Evolutionary conservation across 2,329 filamentous ascomycete species (phyloP).

Genomic region (Elsinoe arachidis): DNA sequence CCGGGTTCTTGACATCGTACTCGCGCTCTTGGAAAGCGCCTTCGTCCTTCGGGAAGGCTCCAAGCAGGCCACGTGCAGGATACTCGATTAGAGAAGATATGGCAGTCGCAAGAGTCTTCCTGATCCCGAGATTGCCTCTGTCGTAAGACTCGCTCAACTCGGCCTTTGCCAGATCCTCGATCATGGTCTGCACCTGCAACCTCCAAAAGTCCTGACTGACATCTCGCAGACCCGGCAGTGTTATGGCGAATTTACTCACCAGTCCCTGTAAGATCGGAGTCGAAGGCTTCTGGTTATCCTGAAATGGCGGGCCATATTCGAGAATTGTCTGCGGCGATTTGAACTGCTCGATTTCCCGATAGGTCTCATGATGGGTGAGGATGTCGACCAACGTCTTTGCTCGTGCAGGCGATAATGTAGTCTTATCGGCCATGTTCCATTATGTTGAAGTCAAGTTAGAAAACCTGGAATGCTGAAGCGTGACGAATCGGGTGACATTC

Average conservation of each 20-base stretch:
- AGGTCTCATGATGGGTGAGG: slow-evolving; percentile 46
- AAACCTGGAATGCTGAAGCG: background rate
- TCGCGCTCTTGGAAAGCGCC: slow-evolving; percentile 25
- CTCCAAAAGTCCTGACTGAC: slow-evolving; percentile 59
- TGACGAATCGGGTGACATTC: background rate
- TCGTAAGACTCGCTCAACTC: slow-evolving; percentile 76
- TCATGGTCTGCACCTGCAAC: slow-evolving; percentile 50
- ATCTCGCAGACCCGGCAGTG: slow-evolving; percentile 57
- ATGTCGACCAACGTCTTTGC: slow-evolving; percentile 46
- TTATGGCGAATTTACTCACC: slow-evolving; percentile 55
- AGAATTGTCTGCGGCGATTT: slow-evolving; percentile 56
- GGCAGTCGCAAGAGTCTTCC: slow-evolving; percentile 67
- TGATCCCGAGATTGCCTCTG: slow-evolving; percentile 63
- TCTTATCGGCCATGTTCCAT: slow-evolving; percentile 9
- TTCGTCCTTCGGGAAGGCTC: slow-evolving; percentile 44
- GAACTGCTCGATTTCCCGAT: slow-evolving; percentile 63
- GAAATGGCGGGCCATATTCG: slow-evolving; percentile 63
- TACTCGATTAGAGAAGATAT: slow-evolving; percentile 62
- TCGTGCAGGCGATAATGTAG: slow-evolving; percentile 36
- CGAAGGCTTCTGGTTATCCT: slow-evolving; percentile 39
- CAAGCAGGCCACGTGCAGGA: slow-evolving; percentile 56
- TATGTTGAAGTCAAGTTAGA: background rate
- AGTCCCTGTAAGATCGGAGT: slow-evolving; percentile 62
- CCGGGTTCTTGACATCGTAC: slow-evolving; percentile 52
- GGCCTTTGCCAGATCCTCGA: slow-evolving; percentile 55